Base-by-base conservation (phyloP, 495 filamentous ascomycete species). In the Neurospora pannonica region DNA sequence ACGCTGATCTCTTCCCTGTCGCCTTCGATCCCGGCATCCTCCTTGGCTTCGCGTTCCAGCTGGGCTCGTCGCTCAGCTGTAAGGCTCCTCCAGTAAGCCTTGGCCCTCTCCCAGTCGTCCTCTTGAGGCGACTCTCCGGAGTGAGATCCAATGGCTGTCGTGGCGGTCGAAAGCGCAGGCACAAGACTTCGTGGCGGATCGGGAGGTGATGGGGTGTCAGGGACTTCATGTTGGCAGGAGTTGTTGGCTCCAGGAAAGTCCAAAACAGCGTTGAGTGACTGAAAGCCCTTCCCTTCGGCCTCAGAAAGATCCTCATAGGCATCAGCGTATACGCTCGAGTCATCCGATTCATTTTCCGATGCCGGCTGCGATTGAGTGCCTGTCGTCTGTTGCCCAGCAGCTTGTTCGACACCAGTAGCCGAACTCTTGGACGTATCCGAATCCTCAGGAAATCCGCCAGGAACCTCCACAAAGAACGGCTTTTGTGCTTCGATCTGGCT, bases 261-360 rank as follows among this genome's bases (percentile, higher is more conserved):
- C 3, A 97, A 86, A 60, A 97, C 91, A 37, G 94, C 94, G 82
- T 97, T 89, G 67, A 97, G 89, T 15, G 93, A 97, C 70, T 91
- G 87, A 81, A 94, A 97, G 0, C 92, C 93, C 75, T 91, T 89
- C 6, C 90, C 90, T 48, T 92, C 91, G 19, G 85, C 71, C 37
- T 95, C 89, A 0, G 87, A 86, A 2, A 92, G 82, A 72, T 94
- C 92, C 78, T 97, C 94, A 54, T 90, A 90, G 3, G 94, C 94
- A 86, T 97, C 94, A 78, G 93, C 96, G 81, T 95, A 97, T 70
- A 95, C 87, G 81, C 92, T 95, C 19, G 38, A 86, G 54, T 70
- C 19, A 72, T 83, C 81, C 21, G 78, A 76, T 17, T 77, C 76
- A 34, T 80, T 78, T 21, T 74, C 70, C n/a, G 42, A 38, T 13